phyloP scores from a whole-genome alignment of 306 rosid species.

The Phaseolus lunatus region DNA sequence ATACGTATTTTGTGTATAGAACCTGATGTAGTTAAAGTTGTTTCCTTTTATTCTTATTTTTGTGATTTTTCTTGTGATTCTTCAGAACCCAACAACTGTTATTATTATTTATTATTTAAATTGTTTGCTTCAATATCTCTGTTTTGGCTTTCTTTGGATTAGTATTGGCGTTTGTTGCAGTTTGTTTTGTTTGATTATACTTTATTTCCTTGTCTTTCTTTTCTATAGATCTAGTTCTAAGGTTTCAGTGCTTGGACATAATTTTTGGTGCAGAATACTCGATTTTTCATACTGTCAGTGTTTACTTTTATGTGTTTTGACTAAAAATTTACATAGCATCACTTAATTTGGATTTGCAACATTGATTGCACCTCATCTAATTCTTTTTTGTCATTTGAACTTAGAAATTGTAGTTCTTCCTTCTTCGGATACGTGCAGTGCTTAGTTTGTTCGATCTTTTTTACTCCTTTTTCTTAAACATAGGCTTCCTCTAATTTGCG shows the following conservation, averaged over 20 bases:
- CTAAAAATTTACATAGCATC: neutral
- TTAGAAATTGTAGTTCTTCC: neutral
- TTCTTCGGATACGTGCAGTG: neutral
- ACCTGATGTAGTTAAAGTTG: too few species aligned
- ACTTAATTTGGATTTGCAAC: neutral
- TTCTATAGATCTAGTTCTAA: neutral
- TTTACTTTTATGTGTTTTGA: neutral
- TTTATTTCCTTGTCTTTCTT: neutral
- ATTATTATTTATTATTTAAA: neutral
- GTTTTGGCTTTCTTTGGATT: neutral
- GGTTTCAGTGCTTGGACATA: neutral
- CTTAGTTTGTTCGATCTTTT: neutral
- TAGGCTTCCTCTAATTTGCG: neutral
- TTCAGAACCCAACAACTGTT: too few species aligned
- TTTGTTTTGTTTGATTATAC: neutral
- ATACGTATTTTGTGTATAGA: too few species aligned
- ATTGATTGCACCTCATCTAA: neutral
- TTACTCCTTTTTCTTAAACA: neutral
- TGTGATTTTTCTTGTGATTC: too few species aligned
- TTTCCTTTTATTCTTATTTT: too few species aligned
- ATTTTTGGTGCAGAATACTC: neutral
- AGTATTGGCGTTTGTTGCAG: neutral
- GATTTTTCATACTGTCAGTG: neutral
- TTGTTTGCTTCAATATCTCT: neutral
- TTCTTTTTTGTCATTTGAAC: neutral